A percentile compares a stretch with the other conserved stretches of the same genome.
Evolutionary conservation across 2,329 filamentous ascomycete species (phyloP).

Genomic region (Claviceps paspali): DNA sequence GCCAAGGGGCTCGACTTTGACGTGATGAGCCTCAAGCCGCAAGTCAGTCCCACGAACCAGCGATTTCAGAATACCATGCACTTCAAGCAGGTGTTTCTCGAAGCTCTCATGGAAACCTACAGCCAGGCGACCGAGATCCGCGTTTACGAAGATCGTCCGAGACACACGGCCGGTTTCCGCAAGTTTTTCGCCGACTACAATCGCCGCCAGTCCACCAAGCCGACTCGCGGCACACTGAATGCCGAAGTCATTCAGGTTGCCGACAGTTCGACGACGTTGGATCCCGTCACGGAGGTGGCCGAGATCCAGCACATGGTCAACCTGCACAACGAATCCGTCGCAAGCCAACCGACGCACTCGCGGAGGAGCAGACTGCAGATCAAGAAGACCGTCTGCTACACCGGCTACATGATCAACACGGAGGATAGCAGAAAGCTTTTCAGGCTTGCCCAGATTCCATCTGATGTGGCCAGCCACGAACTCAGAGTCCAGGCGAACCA

Average conservation of each 20-base stretch:
- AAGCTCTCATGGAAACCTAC: constrained; percentile 75
- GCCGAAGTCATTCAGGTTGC: constrained; percentile 78
- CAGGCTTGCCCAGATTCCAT: constrained; percentile 50
- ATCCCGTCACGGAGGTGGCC: constrained; percentile 64
- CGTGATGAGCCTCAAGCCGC: constrained; percentile 75
- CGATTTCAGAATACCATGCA: constrained; percentile 69
- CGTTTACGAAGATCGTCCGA: constrained; percentile 52
- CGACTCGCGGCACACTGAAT: constrained; percentile 47
- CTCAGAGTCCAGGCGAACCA: constrained; percentile 75
- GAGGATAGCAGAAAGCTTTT: constrained; percentile 59
- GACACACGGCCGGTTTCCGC: constrained; percentile 66
- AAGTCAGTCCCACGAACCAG: constrained; percentile 64
- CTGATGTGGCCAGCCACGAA: constrained; percentile 48
- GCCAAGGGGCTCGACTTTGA: constrained; percentile 77
- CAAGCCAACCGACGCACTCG: constrained; percentile 17
- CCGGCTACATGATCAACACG: constrained; percentile 69
- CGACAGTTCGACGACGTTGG: constrained; percentile 57
- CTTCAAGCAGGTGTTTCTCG: constrained; percentile 81
- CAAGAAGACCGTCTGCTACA: constrained; percentile 80
- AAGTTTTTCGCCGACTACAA: constrained; percentile 75
- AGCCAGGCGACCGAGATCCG: constrained; percentile 66
- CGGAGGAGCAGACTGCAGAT: constrained; percentile 45
- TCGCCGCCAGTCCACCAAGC: constrained; percentile 30
- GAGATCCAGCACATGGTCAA: constrained; percentile 86
- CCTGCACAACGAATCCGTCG: constrained; percentile 52